Evolutionary conservation across 768 basidiomycete genomes (phyloP).

Genomic region (Phanerochaete carnosa): DNA sequence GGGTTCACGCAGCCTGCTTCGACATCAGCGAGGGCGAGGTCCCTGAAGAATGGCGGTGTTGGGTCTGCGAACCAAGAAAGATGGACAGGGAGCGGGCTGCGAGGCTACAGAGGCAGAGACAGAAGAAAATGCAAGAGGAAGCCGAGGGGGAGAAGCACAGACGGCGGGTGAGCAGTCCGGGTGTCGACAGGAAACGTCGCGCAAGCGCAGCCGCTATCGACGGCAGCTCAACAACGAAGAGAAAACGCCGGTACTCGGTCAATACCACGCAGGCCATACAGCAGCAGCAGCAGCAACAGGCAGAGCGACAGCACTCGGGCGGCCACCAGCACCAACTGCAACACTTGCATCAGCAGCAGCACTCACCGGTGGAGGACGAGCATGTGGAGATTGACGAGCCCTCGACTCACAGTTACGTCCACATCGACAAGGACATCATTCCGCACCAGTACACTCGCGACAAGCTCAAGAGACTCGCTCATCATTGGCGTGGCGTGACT

Average conservation of each 20-base stretch:
- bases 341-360: slow-evolving; percentile 2
- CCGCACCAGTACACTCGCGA: slow-evolving; percentile 40
- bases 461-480: slow-evolving; percentile 55
- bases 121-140: slow-evolving; percentile 29
- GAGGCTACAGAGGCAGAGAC: slow-evolving; percentile 40
- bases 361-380: slow-evolving; percentile 35
- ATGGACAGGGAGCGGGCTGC: slow-evolving; percentile 49
- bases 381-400: slow-evolving; percentile 45
- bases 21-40: slow-evolving; percentile 54
- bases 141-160: slow-evolving; percentile 20
- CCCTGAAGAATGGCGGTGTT: slow-evolving; percentile 78
- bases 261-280: slow-evolving; percentile 16
- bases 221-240: slow-evolving; percentile 32
- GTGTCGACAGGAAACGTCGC: slow-evolving; percentile 36
- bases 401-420: slow-evolving; percentile 42
- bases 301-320: neutral
- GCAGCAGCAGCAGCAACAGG: neutral
- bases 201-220: slow-evolving; percentile 34
- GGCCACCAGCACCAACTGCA: slow-evolving; percentile 8
- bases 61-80: slow-evolving; percentile 53
- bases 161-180: slow-evolving; percentile 35
- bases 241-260: slow-evolving; percentile 38
- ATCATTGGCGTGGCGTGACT: slow-evolving; percentile 66
- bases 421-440: slow-evolving; percentile 44
- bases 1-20: slow-evolving; percentile 85